Percentiles rank a stretch among this genome's conserved stretches.
phyloP scores from a whole-genome alignment of 1,284 basidiomycete species.

The Schizophyllum commune region DNA sequence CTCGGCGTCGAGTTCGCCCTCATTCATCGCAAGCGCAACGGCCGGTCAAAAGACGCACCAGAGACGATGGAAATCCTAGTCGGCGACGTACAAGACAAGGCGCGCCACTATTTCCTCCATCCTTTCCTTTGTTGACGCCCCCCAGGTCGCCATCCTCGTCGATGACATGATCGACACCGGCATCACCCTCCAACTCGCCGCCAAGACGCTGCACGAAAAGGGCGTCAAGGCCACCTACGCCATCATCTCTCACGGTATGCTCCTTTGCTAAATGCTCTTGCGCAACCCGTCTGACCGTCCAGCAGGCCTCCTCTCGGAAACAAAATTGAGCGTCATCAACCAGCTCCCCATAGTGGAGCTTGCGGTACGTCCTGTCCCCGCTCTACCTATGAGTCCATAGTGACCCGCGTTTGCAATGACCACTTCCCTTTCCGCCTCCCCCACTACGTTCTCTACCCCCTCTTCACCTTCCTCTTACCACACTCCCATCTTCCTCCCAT shows the following conservation, averaged over 20 bases:
- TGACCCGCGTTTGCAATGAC: no score
- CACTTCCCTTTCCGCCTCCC: no score
- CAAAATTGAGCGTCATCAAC: slow-evolving; percentile 71
- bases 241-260: slow-evolving; percentile 84
- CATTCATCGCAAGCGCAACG: slow-evolving; percentile 80
- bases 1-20: slow-evolving; percentile 95
- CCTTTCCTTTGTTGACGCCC: slow-evolving; percentile 19
- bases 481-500: no score
- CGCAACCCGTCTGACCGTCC: slow-evolving; percentile 1
- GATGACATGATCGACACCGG: slow-evolving; percentile 99
- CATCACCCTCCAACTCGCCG: slow-evolving; percentile 80
- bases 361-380: slow-evolving; percentile 54
- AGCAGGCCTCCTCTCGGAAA: slow-evolving; percentile 80
- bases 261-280: background rate
- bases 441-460: no score
- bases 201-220: slow-evolving; percentile 77
- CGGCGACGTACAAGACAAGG: slow-evolving; percentile 92
- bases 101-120: slow-evolving; percentile 22
- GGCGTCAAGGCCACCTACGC: slow-evolving; percentile 89
- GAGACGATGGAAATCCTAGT: slow-evolving; percentile 93
- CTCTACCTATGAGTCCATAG: no score
- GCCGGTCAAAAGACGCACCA: slow-evolving; percentile 35
- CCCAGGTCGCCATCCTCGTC: slow-evolving; percentile 75
- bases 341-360: slow-evolving; percentile 80
- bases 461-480: no score